Percentiles rank a stretch among this genome's conserved stretches.
Evolutionary conservation across 495 filamentous ascomycete genomes (phyloP).

Genomic region (Penicillium fimorum): DNA sequence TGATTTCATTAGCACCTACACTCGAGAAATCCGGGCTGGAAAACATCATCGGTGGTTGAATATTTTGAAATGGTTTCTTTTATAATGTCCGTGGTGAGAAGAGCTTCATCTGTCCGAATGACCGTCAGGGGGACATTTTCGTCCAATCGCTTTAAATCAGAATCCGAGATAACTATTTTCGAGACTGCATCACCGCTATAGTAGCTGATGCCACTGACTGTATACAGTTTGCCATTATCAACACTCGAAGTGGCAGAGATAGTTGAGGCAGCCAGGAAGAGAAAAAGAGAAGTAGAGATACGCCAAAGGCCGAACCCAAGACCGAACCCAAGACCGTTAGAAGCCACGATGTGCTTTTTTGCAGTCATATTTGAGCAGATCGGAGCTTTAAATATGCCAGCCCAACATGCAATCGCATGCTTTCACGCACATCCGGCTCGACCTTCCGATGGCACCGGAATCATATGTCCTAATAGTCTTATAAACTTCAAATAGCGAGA

Average conservation of each 20-base stretch:
- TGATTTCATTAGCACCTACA: conserved; percentile 15
- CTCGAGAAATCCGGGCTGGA: conserved; percentile 35
- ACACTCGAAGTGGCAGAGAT: conserved; percentile 17
- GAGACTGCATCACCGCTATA: conserved; percentile 32
- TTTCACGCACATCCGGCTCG: neutral
- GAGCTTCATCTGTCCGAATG: conserved; percentile 20
- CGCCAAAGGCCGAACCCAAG: neutral
- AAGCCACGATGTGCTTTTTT: neutral
- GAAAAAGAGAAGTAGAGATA: neutral
- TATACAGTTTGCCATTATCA: conserved; percentile 42
- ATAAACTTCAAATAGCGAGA: neutral
- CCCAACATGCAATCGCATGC: neutral
- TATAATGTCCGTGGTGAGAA: conserved; percentile 19
- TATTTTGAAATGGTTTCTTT: conserved; percentile 28
- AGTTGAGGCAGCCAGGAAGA: neutral
- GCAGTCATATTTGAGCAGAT: neutral
- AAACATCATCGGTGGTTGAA: conserved; percentile 42
- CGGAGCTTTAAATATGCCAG: neutral
- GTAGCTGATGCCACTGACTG: conserved; percentile 43
- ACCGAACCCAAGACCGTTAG: neutral
- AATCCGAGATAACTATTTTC: conserved; percentile 12
- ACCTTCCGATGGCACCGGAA: neutral
- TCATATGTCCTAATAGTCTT: neutral
- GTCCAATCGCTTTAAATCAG: conserved; percentile 24
- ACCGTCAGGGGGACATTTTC: conserved; percentile 42